Conservation (phyloP, 345 rosid species). For the Populus davidiana region DNA sequence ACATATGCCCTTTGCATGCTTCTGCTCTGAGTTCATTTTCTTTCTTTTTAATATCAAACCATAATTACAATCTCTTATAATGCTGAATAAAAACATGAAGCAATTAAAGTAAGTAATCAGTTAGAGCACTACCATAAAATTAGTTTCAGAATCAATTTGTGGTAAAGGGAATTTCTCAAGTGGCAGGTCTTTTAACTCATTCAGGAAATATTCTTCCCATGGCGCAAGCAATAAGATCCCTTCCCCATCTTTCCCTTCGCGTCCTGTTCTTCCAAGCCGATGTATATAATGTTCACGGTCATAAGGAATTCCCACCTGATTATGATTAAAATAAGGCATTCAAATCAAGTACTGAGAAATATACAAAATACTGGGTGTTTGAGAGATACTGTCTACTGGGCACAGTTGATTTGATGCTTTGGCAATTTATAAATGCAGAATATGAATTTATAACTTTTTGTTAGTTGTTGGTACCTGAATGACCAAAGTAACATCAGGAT, state of each 20-base stretch:
- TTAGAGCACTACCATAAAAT: constrained; percentile 50
- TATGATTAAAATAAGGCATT: constrained; percentile 3
- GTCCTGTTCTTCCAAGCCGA: constrained; percentile 89
- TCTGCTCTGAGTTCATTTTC: not conserved
- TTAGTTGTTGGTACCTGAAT: constrained; percentile 60
- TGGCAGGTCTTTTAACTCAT: constrained; percentile 77
- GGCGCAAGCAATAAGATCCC: constrained; percentile 90
- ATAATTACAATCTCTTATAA: not conserved
- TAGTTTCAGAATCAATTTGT: constrained; percentile 47
- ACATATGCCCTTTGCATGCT: not conserved
- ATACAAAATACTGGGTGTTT: not conserved
- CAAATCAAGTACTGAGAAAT: not conserved
- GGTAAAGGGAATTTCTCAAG: constrained; percentile 60
- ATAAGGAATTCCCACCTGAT: constrained; percentile 77
- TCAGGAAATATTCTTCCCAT: constrained; percentile 90
- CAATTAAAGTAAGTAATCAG: constrained; percentile 3
- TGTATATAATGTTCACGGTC: constrained; percentile 83
- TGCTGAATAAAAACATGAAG: not conserved
- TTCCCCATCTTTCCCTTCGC: constrained; percentile 77
- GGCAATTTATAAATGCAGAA: not conserved
- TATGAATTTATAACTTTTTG: not conserved
- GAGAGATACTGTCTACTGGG: not conserved
- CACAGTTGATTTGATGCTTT: not conserved
- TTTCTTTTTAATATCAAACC: not conserved
- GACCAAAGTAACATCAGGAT: constrained; percentile 93